Conservation (phyloP, 495 filamentous ascomycete species). For the Lasiosphaeriaceae sp. region DNA sequence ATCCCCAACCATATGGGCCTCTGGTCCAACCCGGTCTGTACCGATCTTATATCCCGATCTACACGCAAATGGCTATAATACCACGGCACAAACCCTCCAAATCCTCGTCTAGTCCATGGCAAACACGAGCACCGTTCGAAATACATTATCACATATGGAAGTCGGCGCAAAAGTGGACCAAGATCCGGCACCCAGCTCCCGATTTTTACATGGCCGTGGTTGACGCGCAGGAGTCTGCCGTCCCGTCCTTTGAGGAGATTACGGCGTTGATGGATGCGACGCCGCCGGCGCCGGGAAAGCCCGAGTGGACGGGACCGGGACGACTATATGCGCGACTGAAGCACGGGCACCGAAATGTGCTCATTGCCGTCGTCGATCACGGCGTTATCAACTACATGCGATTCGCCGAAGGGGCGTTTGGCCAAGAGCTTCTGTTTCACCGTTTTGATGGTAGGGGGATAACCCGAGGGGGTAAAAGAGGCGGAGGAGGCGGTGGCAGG, state of each 20-base stretch:
- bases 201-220: conserved; percentile 82
- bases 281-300: conserved; percentile 58
- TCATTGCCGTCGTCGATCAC: conserved; percentile 84
- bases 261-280: conserved; percentile 62
- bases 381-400: conserved; percentile 85
- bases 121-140: conserved; percentile 53
- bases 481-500: conserved; percentile 34
- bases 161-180: conserved; percentile 59
- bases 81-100: conserved; percentile 57
- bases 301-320: conserved; percentile 44
- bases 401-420: conserved; percentile 75
- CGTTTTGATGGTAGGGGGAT: conserved; percentile 34
- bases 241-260: conserved; percentile 72
- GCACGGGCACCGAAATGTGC: conserved; percentile 77
- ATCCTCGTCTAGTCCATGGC: conserved; percentile 16
- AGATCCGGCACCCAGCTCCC: conserved; percentile 67
- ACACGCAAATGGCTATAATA: conserved; percentile 69
- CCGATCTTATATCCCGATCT: conserved; percentile 74
- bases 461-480: conserved; percentile 35
- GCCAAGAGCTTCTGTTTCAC: conserved; percentile 66
- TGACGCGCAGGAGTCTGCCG: conserved; percentile 62
- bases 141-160: conserved; percentile 80
- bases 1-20: conserved; percentile 52
- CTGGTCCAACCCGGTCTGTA: conserved; percentile 74
- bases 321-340: conserved; percentile 64